phyloP scores from a whole-genome alignment of 1,139 yeast genomes.

The Magnusiomyces starmeri region DNA sequence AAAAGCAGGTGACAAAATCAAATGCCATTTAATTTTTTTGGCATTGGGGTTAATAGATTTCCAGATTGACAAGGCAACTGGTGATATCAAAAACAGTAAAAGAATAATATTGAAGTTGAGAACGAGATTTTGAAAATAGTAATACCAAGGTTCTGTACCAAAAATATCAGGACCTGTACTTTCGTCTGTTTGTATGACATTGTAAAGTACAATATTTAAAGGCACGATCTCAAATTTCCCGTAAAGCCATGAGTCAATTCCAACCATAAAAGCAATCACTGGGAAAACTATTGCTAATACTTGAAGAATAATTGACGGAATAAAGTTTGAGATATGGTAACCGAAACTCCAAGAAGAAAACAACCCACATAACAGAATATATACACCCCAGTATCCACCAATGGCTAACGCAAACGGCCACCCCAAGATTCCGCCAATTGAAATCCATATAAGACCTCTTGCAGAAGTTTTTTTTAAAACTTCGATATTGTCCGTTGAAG shows the following conservation, averaged over 20 bases:
- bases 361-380: slow-evolving; percentile 7
- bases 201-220: slow-evolving; percentile 72
- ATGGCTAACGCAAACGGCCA: slow-evolving; percentile 85
- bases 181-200: slow-evolving; percentile 66
- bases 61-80: slow-evolving; percentile 22
- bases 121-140: slow-evolving; percentile 60
- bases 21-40: slow-evolving; percentile 10
- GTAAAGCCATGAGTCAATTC: slow-evolving; percentile 61
- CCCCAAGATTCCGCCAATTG: slow-evolving; percentile 70
- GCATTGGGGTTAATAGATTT: slow-evolving; percentile 12
- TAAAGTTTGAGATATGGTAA: not conserved
- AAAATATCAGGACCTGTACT: slow-evolving; percentile 79
- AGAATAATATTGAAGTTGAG: slow-evolving; percentile 64
- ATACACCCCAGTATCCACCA: slow-evolving; percentile 29
- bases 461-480: slow-evolving; percentile 29
- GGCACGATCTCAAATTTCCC: slow-evolving; percentile 64
- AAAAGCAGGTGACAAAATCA: slow-evolving; percentile 38
- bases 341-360: not conserved
- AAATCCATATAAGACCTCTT: slow-evolving; percentile 44
- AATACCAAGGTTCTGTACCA: slow-evolving; percentile 79
- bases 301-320: slow-evolving; percentile 10
- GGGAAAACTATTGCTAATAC: slow-evolving; percentile 10
- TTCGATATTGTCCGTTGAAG: slow-evolving; percentile 27
- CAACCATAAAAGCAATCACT: slow-evolving; percentile 31
- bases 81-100: slow-evolving; percentile 42